Evolutionary conservation across 2,329 filamentous ascomycete genomes (phyloP).

Genomic region (Epichloe elymi): DNA sequence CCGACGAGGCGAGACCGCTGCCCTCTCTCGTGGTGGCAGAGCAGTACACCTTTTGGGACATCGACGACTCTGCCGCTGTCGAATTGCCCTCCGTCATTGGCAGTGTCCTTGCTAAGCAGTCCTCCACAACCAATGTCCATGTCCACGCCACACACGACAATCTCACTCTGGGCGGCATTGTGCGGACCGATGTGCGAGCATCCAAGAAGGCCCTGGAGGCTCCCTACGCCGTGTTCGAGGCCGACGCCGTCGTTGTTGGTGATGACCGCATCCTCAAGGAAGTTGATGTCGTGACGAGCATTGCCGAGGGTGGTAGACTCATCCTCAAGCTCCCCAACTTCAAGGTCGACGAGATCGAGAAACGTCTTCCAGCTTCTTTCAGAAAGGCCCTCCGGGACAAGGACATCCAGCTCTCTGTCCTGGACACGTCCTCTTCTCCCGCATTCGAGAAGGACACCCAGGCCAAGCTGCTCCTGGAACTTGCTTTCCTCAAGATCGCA

Average conservation of each 20-base stretch:
- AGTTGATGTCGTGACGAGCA: slow-evolving; percentile 56
- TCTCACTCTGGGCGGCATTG: slow-evolving; percentile 60
- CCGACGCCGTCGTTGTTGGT: slow-evolving; percentile 67
- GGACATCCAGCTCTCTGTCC: slow-evolving; percentile 55
- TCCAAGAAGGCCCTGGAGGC: slow-evolving; percentile 75
- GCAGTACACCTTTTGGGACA: slow-evolving; percentile 91
- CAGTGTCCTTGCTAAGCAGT: slow-evolving; percentile 56
- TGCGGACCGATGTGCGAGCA: slow-evolving; percentile 75
- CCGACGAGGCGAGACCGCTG: slow-evolving; percentile 31
- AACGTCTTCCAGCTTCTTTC: slow-evolving; percentile 59
- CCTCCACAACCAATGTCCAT: slow-evolving; percentile 48
- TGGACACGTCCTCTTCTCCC: slow-evolving; percentile 58
- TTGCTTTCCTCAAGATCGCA: slow-evolving; percentile 72
- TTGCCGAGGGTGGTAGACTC: slow-evolving; percentile 59
- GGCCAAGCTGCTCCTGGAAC: slow-evolving; percentile 57
- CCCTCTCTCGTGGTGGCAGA: slow-evolving; percentile 44
- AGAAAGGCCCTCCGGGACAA: slow-evolving; percentile 61
- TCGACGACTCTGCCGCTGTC: slow-evolving; percentile 58
- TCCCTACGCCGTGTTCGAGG: slow-evolving; percentile 64
- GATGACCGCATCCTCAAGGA: slow-evolving; percentile 69
- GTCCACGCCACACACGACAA: slow-evolving; percentile 51
- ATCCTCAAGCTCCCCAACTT: slow-evolving; percentile 64
- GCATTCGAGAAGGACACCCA: slow-evolving; percentile 56
- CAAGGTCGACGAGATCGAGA: slow-evolving; percentile 83
- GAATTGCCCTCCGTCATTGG: slow-evolving; percentile 49